Evolutionary conservation across 306 rosid species (phyloP).

Genomic region (Mucuna pruriens): DNA sequence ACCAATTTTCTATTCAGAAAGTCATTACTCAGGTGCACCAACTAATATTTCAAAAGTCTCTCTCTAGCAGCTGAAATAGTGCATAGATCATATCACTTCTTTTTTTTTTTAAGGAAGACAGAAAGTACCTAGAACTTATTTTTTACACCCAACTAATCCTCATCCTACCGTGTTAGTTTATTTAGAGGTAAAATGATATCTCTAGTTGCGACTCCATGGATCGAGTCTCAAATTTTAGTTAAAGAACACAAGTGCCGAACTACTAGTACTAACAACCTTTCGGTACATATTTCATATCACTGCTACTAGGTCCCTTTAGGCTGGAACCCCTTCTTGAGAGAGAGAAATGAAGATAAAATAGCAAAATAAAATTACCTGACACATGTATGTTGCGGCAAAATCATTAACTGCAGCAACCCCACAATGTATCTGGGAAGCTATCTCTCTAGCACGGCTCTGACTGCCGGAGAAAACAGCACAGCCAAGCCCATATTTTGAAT

Average conservation of each 20-base stretch:
- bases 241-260: too few species aligned
- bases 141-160: too few species aligned
- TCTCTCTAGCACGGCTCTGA: conserved; percentile 73
- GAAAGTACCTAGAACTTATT: too few species aligned
- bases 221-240: too few species aligned
- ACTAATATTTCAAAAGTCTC: conserved; percentile 2
- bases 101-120: too few species aligned
- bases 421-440: conserved; percentile 81
- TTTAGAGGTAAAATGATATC: too few species aligned
- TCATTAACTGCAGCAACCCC: conserved; percentile 85
- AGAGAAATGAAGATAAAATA: background rate
- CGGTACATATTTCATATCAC: too few species aligned
- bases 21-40: background rate
- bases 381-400: conserved; percentile 84
- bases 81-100: conserved; percentile 13
- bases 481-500: conserved; percentile 89
- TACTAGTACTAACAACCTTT: too few species aligned
- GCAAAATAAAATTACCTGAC: conserved; percentile 63
- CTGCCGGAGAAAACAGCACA: conserved; percentile 93
- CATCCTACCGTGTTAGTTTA: too few species aligned
- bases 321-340: background rate
- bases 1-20: conserved; percentile 8
- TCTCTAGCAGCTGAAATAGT: conserved; percentile 13
- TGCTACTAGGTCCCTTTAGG: conserved; percentile 12
- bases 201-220: too few species aligned